Conservation (phyloP, 768 basidiomycete genomes). For the Hericium coralloides region DNA sequence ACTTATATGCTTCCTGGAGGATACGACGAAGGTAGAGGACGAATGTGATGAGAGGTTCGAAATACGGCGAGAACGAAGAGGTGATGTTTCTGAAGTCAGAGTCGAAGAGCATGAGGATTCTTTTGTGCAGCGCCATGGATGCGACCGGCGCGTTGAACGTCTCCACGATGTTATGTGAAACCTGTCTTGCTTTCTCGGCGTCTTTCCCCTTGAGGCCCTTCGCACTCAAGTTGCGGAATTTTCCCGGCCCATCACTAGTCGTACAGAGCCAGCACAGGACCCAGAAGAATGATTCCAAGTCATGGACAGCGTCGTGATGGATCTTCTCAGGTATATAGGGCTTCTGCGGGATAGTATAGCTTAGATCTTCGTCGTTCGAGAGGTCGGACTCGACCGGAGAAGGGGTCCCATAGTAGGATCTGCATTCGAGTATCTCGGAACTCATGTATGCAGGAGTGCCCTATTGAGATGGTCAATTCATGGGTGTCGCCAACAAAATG, state of each 20-base stretch:
- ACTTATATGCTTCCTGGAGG: neutral
- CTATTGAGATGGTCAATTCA: neutral
- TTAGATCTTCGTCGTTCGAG: too few species aligned
- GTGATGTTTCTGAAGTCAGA: neutral
- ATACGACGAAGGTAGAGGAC: neutral
- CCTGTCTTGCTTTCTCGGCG: neutral
- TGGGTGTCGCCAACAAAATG: neutral
- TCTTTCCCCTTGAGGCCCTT: neutral
- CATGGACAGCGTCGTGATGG: neutral
- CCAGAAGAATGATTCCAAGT: neutral
- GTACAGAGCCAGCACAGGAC: neutral
- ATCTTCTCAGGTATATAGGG: neutral
- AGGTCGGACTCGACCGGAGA: too few species aligned
- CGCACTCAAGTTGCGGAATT: neutral
- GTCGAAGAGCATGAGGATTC: neutral
- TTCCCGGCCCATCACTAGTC: neutral
- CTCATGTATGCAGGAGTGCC: neutral
- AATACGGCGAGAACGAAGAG: neutral
- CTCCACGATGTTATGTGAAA: neutral
- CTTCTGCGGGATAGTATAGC: too few species aligned
- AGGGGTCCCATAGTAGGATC: too few species aligned
- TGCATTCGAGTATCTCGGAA: neutral
- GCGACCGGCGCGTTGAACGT: neutral
- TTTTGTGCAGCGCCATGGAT: neutral
- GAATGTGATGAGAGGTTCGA: neutral